Conservation (phyloP, 1,139 yeast genomes). For the Sugiyamaella neomexicana region DNA sequence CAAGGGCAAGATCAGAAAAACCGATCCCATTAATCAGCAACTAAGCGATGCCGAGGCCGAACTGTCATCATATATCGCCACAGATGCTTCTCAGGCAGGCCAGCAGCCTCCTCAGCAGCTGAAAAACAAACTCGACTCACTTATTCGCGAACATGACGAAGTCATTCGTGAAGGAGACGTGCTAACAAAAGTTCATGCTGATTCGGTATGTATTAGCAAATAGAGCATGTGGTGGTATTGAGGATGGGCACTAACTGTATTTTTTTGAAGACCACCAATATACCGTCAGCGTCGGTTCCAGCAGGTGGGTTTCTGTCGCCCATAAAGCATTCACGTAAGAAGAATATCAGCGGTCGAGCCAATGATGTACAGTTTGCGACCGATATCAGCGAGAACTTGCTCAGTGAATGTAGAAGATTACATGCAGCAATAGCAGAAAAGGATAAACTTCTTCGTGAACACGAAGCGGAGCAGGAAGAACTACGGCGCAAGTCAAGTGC, state of each 20-base stretch:
- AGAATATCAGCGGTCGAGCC: constrained; percentile 23
- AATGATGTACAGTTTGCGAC: constrained; percentile 78
- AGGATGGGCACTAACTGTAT: not conserved
- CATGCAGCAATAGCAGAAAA: constrained; percentile 59
- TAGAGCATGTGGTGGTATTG: constrained; percentile 5
- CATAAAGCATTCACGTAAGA: constrained; percentile 15
- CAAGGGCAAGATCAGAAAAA: constrained; percentile 23
- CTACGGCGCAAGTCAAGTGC: constrained; percentile 43
- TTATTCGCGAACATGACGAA: constrained; percentile 27
- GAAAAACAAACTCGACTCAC: constrained; percentile 20
- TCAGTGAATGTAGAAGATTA: constrained; percentile 75
- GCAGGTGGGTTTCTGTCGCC: constrained; percentile 16
- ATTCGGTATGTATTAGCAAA: constrained; percentile 9
- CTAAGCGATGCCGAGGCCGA: constrained; percentile 25
- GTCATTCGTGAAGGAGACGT: constrained; percentile 19
- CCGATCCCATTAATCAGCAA: constrained; percentile 24
- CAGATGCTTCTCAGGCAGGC: constrained; percentile 4
- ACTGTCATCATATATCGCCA: constrained; percentile 19
- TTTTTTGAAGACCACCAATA: not conserved
- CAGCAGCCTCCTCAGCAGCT: constrained; percentile 11
- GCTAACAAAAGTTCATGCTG: constrained; percentile 11
- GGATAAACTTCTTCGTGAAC: constrained; percentile 47
- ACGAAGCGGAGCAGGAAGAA: constrained; percentile 48
- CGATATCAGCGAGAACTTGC: constrained; percentile 75
- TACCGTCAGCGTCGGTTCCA: constrained; percentile 1